Percentiles rank a stretch among this genome's conserved stretches.
These are phyloP conservation scores for Venustampulla echinocandica DNA, from an alignment of 495 filamentous ascomycete species.

Conservation along the genomic window DNA sequence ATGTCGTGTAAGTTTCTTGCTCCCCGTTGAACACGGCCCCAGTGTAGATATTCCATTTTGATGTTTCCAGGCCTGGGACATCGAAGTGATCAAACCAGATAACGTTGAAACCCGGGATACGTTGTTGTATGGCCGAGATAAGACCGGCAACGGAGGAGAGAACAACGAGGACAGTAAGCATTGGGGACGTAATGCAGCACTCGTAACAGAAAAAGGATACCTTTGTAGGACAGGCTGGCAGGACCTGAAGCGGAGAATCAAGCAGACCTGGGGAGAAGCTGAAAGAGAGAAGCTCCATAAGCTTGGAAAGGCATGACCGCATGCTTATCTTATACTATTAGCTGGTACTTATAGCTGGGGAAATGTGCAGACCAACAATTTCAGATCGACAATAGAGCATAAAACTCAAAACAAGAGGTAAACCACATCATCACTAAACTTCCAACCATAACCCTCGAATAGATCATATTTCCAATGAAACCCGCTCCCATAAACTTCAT, in stretches of 20 bases:
- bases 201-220: background rate
- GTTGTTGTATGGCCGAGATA: background rate
- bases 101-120: slow-evolving; percentile 5
- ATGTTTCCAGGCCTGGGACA: background rate
- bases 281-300: background rate
- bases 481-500: too few species aligned
- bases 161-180: background rate
- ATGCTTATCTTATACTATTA: background rate
- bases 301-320: background rate
- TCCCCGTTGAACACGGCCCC: slow-evolving; percentile 30
- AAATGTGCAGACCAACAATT: background rate
- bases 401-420: background rate
- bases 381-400: background rate
- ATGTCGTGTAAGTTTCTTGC: slow-evolving; percentile 32
- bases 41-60: slow-evolving; percentile 10
- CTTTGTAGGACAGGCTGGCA: background rate
- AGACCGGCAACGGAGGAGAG: too few species aligned
- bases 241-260: background rate
- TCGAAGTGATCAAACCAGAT: slow-evolving; percentile 13
- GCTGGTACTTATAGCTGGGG: background rate
- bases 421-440: background rate
- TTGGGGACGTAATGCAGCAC: background rate
- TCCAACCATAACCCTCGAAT: background rate
- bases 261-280: too few species aligned
- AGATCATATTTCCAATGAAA: background rate